Conservation (phyloP, 192 early-diverging fungal species). For the Fimicolochytrium jonesii region DNA sequence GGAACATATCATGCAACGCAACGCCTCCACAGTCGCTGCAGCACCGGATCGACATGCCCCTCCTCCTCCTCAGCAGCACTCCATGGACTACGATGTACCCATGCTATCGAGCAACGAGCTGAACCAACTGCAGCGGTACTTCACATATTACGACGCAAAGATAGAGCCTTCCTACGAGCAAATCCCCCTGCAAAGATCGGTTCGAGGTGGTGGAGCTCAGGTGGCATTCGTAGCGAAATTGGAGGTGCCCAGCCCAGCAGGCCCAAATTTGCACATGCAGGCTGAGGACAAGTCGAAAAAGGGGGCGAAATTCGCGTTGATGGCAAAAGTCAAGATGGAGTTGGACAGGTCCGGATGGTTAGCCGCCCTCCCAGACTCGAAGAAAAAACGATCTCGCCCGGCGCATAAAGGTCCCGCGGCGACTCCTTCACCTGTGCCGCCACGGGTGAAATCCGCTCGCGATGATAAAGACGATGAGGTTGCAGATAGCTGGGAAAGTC, state of each 20-base stretch:
- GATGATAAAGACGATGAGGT: slow-evolving; percentile 9
- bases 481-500: background rate
- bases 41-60: too few relatives aligned
- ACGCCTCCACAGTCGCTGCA: too few relatives aligned
- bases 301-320: background rate
- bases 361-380: background rate
- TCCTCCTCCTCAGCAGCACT: too few relatives aligned
- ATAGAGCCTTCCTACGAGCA: slow-evolving; percentile 2
- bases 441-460: slow-evolving; percentile 6
- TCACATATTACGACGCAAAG: background rate
- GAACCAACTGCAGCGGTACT: background rate
- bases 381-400: background rate
- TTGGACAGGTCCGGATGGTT: slow-evolving; percentile 7
- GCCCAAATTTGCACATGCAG: background rate
- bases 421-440: background rate
- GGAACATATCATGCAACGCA: too few relatives aligned
- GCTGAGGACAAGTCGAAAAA: slow-evolving; percentile 21
- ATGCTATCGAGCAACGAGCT: too few relatives aligned
- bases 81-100: too few relatives aligned
- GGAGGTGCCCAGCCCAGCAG: slow-evolving; percentile 3
- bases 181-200: background rate
- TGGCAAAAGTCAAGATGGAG: background rate
- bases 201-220: slow-evolving; percentile 5
- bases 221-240: slow-evolving; percentile 11
- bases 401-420: background rate